Base-by-base conservation (phyloP, 176 grass and related monocot genomes). In the Phoenix dactylifera region DNA sequence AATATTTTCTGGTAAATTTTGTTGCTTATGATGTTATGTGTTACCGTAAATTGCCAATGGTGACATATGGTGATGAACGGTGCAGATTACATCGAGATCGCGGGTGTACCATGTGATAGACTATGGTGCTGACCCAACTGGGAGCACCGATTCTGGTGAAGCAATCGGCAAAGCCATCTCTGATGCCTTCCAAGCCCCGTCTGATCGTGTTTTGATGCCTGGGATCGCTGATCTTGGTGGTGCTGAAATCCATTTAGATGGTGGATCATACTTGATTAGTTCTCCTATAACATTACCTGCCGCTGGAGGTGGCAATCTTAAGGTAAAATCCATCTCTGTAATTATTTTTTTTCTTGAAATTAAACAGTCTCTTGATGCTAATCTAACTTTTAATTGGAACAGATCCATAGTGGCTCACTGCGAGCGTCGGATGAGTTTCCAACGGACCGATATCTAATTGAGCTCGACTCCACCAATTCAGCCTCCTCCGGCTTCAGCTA, bases 141-240 rank as follows among this genome's bases (percentile, higher is more conserved):
- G 93, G 58, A 73, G 2, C 0, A 3, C 72, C 6, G 93, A 98
- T 55, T 76, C 93, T 1, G 83, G 81, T 39, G 69, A 50, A 3
- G 87, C 93, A 15, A 98, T 98, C 55, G 80, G 62, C 26, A 85
- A 60, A 50, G 93, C 87, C 70, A 76, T 98, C 25, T 76, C 93
- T 24, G 87, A 85, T 48, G 93, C 93, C 4, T 98, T 88, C 74
- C 23, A 58, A 22, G 25, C 60, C 5, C 62, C 75, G 10, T 72
- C 83, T 10, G 77, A 70, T 59, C 51, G 54, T 10, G 86, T 73
- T 17, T 66, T 93, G 67, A 86, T 83, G 29, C 79, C 70, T 49
- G 85, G 88, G 62, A 86, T 98, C 30, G 60, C 81, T 6, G 85
- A 98, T 59, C 84, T 98, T 16, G 85, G 94, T 54, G 94, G 94